Base-by-base conservation (phyloP, 2,329 filamentous ascomycete species). In the Colletotrichum sp. region DNA sequence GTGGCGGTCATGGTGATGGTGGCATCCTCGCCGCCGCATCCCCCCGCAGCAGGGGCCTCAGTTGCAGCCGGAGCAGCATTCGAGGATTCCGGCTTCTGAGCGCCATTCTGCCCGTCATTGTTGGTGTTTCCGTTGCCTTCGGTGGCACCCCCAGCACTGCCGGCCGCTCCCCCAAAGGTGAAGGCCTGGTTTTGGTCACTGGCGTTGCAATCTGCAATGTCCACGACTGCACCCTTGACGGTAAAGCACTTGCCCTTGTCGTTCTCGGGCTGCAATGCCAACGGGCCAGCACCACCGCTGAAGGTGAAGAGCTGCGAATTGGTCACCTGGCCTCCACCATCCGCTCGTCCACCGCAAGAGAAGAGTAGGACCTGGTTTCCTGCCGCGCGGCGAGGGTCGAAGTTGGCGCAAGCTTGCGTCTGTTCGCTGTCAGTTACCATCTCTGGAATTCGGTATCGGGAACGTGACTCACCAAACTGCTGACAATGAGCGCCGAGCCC, bases 361-460 rank as follows among this genome's bases (percentile, higher is more conserved):
- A 92, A 92, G 28, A 92, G 84, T 39, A 89, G 79, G 16, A 91
- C 89, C 78, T 90, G 89, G 79, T 89, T 88, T 13, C 89, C 89
- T 4, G 85, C 84, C 1, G 85, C 81, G 32, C 89, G 86, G 63
- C 90, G 86, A 7, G 87, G 86, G 78, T 92, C 90, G 76, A 91
- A 90, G 83, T 91, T 92, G 79, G 91, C 83, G 79, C 90, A 92
- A 59, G 90, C 90, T 80, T 91, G 87, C 2, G 90, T 92, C 77
- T 78, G 26, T 9, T 5, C 26, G 12, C 1, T 83, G 86, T 77
- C 1, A 59, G 28, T 78, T 74, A 18, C 21, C 4, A 8, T 26
- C 8, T 24, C 32, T 9, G 15, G 9, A 10, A 18, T n/a, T 16
- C 18, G 15, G 6, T 2, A 15, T n/a, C 1, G 2, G 26, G 26